These are phyloP conservation scores for Kwoniella pini DNA, from an alignment of 768 basidiomycete species.

Conservation along the genomic window DNA sequence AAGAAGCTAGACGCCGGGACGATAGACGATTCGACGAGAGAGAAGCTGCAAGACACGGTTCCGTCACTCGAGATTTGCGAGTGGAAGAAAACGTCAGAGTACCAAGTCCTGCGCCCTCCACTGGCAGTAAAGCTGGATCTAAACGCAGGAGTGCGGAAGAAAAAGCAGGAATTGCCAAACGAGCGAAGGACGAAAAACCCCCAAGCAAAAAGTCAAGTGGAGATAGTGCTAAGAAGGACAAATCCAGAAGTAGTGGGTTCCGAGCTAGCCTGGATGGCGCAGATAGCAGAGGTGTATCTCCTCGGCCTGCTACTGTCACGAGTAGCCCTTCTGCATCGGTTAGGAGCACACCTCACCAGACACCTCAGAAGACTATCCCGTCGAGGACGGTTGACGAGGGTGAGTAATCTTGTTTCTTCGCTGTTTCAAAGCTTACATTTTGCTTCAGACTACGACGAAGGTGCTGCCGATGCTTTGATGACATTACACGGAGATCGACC, in stretches of 20 bases:
- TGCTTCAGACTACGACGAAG: conserved; percentile 77
- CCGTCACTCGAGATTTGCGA: conserved; percentile 28
- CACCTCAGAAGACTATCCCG: conserved; percentile 51
- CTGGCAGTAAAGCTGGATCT: conserved; percentile 28
- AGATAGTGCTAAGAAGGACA: conserved; percentile 36
- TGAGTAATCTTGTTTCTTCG: conserved; percentile 19
- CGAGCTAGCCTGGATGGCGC: conserved; percentile 18
- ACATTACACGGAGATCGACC: conserved; percentile 61
- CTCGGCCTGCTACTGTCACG: conserved; percentile 7
- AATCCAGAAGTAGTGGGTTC: conserved; percentile 17
- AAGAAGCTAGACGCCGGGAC: conserved; percentile 24
- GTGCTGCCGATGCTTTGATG: conserved; percentile 81
- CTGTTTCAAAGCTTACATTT: conserved; percentile 11
- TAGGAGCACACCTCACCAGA: conserved; percentile 17
- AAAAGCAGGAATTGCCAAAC: conserved; percentile 23
- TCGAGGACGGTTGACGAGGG: conserved; percentile 73
- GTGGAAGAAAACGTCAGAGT: conserved; percentile 30
- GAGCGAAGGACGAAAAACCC: conserved; percentile 41
- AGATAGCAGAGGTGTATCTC: conserved; percentile 15
- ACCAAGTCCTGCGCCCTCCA: conserved; percentile 39
- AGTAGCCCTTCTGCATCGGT: conserved; percentile 22
- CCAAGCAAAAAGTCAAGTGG: conserved; percentile 34
- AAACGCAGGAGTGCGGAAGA: conserved; percentile 31
- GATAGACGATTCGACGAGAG: conserved; percentile 24
- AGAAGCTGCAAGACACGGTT: conserved; percentile 25